phyloP scores from a whole-genome alignment of 2,329 filamentous ascomycete genomes.

The Xylaria sp. region DNA sequence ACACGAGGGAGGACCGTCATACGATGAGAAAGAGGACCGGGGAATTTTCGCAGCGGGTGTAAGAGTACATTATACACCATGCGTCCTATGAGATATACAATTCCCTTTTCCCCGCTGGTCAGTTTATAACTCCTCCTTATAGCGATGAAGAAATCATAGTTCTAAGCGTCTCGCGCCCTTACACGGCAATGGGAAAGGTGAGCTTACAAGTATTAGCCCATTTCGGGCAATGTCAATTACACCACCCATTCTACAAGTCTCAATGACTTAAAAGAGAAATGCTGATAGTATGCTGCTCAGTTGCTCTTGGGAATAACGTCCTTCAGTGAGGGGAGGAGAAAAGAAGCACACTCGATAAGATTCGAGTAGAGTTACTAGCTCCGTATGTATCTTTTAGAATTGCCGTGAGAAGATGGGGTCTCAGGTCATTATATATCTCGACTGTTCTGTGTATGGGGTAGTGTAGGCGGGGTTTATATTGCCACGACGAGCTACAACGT shows the following conservation, averaged over 20 bases:
- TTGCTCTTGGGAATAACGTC: neutral
- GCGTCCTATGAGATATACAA: constrained; percentile 21
- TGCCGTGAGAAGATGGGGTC: neutral
- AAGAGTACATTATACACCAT: constrained; percentile 41
- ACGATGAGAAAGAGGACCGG: constrained; percentile 46
- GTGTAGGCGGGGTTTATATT: constrained; percentile 6
- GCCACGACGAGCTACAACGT: constrained; percentile 6
- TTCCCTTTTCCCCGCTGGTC: constrained; percentile 20
- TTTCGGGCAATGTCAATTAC: constrained; percentile 28
- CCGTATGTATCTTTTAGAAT: neutral
- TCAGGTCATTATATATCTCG: constrained; percentile 12
- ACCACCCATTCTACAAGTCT: constrained; percentile 11
- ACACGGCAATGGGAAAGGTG: neutral
- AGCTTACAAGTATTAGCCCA: constrained; percentile 29
- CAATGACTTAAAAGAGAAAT: neutral
- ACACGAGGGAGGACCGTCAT: constrained; percentile 40
- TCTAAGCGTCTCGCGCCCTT: neutral
- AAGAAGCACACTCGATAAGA: neutral
- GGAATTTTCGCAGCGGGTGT: constrained; percentile 46
- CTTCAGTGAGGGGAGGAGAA: neutral
- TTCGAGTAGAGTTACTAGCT: neutral
- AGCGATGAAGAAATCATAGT: neutral
- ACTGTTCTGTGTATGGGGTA: neutral
- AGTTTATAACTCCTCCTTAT: neutral
- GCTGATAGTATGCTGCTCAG: neutral